Evolutionary conservation across 352 stramenopile genomes (phyloP), one percentile per base, ranked within the genome.

Genomic region (Globisporangium apiculatum): DNA sequence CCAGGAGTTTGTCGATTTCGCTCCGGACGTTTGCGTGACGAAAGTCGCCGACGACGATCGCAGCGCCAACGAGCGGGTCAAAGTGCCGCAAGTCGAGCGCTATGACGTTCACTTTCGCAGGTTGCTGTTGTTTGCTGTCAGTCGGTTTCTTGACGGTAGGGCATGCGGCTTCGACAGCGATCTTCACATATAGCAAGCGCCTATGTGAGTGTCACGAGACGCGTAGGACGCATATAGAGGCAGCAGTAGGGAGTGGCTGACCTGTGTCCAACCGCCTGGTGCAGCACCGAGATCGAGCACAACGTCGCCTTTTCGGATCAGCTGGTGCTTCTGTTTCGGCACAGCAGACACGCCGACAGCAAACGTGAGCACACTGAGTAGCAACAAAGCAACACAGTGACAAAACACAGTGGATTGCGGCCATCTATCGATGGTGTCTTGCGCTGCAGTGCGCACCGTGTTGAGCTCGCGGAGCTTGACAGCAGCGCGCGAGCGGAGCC

Each of bases 401-500:
- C 24, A 31, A 31, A 31, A 31, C 24, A 31, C 24, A 1, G 2
- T 31, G 24, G 24, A 31, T 31, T 31, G 24, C 24, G 3, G 3
- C 24, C 24, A 31, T 31, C 24, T 31, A 31, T 31, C 24, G 24
- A 31, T 31, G 24, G 24, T 31, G 24, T 31, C 24, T 31, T 31
- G 24, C 24, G 24, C 24, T 31, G 24, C 24, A 31, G 3, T 5
- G 40, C 64, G 38, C 48, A 89, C 79, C 40, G 72, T 66, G 58
- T 96, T 93, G 52, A 96, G 71, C 57, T 96, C 84, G 38, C 79
- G 70, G 50, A 96, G 70, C 57, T 96, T 96, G 58, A 93, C 74
- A 12, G 86, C 86, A 4, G 86, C 82, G 11, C 86, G 77, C 12
- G 84, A 94, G 24, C 86, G 81, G 17, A 92, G 72, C 10, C 82